A percentile compares a stretch with the other conserved stretches of the same genome.
Conservation (phyloP, 805 yeast genomes). For the Yarrowia alimentaria region DNA sequence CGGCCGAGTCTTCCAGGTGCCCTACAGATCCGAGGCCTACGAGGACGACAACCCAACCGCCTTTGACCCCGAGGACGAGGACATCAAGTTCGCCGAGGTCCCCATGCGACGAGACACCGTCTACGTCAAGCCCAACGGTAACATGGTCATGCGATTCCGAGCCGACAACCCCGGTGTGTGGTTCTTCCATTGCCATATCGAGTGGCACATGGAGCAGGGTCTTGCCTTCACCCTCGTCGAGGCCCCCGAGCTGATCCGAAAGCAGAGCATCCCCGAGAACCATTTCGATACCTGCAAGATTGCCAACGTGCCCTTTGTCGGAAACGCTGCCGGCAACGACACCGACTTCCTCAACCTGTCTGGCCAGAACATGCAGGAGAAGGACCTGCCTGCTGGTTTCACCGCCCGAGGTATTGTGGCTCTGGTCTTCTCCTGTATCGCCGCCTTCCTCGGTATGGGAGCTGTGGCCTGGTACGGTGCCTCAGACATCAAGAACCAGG, state of each 20-base stretch:
- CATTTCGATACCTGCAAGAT: conserved; percentile 60
- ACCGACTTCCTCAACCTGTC: conserved; percentile 60
- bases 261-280: conserved; percentile 53
- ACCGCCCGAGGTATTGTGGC: conserved; percentile 96
- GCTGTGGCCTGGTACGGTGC: conserved; percentile 81
- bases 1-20: conserved; percentile 85
- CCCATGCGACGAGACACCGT: conserved; percentile 86
- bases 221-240: conserved; percentile 77
- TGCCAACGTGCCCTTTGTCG: conserved; percentile 53
- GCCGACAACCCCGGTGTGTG: conserved; percentile 98
- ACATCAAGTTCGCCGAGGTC: conserved; percentile 58
- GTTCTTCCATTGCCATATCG: conserved; percentile 98
- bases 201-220: conserved; percentile 98
- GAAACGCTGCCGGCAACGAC: conserved; percentile 89
- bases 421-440: conserved; percentile 79
- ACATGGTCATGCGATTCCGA: conserved; percentile 79
- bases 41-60: conserved; percentile 53
- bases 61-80: conserved; percentile 53
- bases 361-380: conserved; percentile 71
- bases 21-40: conserved; percentile 66
- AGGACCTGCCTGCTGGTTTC: conserved; percentile 78
- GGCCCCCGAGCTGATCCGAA: conserved; percentile 66
- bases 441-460: conserved; percentile 79
- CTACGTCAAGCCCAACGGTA: conserved; percentile 78
- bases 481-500: conserved; percentile 72